These are phyloP conservation scores for Nicotiana rustica DNA, from an alignment of 305 asterid species.

Conservation along the genomic window DNA sequence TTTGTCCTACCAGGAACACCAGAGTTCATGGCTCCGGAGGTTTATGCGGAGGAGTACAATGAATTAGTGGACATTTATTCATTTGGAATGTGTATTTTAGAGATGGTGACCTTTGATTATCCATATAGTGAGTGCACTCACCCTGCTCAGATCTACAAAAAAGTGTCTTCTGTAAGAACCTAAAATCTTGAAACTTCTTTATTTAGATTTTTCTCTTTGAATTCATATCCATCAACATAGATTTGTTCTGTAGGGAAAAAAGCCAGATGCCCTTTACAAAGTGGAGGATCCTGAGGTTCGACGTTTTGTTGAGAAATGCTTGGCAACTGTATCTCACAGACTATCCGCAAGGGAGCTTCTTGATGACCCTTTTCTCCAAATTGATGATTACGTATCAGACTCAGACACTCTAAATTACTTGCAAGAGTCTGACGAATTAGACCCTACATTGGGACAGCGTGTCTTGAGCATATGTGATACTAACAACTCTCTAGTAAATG, in stretches of 20 bases:
- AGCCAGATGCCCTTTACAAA: slow-evolving; percentile 79
- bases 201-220: neutral
- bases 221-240: slow-evolving; percentile 14
- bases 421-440: slow-evolving; percentile 54
- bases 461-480: slow-evolving; percentile 50
- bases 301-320: slow-evolving; percentile 89
- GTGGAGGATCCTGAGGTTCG: slow-evolving; percentile 82
- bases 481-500: slow-evolving; percentile 58
- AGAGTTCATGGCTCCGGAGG: slow-evolving; percentile 91
- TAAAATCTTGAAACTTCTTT: neutral
- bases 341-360: slow-evolving; percentile 87
- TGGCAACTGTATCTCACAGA: slow-evolving; percentile 73
- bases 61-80: slow-evolving; percentile 81
- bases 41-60: slow-evolving; percentile 80
- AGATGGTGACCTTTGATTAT: slow-evolving; percentile 81
- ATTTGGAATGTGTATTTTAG: slow-evolving; percentile 84
- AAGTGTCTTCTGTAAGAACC: slow-evolving; percentile 73
- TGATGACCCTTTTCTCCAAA: slow-evolving; percentile 77
- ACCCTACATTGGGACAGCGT: slow-evolving; percentile 53
- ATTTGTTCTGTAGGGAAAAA: slow-evolving; percentile 64
- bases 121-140: slow-evolving; percentile 82
- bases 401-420: slow-evolving; percentile 54
- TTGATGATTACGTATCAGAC: slow-evolving; percentile 58
- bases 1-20: slow-evolving; percentile 61
- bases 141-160: slow-evolving; percentile 84